Evolutionary conservation across 2,329 filamentous ascomycete genomes (phyloP).

Genomic region (Cladophialophora bantiana): DNA sequence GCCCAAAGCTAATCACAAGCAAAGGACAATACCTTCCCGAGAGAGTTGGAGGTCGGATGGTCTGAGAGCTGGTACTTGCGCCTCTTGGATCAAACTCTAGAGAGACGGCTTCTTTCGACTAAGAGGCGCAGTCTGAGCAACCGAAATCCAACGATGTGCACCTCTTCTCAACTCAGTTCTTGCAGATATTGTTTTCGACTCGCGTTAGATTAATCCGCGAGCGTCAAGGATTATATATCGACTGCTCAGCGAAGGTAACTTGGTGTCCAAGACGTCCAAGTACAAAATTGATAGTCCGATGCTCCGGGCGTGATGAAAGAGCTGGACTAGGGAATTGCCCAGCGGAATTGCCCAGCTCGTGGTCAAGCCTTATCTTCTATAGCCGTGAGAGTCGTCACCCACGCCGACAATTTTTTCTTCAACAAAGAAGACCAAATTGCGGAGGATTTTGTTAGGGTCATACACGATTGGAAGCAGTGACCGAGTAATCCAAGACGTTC

Average conservation of each 20-base stretch:
- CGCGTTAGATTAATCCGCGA: neutral
- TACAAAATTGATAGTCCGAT: neutral
- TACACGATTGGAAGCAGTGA: slow-evolving; percentile 11
- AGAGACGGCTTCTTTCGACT: neutral
- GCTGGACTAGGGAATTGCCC: neutral
- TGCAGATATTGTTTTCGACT: neutral
- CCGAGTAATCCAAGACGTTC: slow-evolving; percentile 11
- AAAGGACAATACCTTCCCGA: slow-evolving; percentile 35
- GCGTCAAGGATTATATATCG: neutral
- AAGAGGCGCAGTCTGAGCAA: slow-evolving; percentile 1
- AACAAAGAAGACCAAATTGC: slow-evolving; percentile 32
- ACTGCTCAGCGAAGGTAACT: neutral
- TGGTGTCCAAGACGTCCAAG: neutral
- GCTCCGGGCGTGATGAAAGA: neutral
- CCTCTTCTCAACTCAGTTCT: slow-evolving; percentile 20
- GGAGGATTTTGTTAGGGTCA: slow-evolving; percentile 8
- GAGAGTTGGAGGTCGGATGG: slow-evolving; percentile 11
- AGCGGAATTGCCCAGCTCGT: neutral
- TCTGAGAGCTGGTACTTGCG: slow-evolving; percentile 1
- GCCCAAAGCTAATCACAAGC: slow-evolving; percentile 22
- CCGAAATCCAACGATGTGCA: slow-evolving; percentile 11
- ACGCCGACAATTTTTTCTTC: slow-evolving; percentile 29
- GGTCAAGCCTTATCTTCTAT: slow-evolving; percentile 16
- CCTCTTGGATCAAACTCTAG: slow-evolving; percentile 1
- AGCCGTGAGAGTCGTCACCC: neutral